Conservation (phyloP, 2,329 filamentous ascomycete species). For the Phoma sp. region DNA sequence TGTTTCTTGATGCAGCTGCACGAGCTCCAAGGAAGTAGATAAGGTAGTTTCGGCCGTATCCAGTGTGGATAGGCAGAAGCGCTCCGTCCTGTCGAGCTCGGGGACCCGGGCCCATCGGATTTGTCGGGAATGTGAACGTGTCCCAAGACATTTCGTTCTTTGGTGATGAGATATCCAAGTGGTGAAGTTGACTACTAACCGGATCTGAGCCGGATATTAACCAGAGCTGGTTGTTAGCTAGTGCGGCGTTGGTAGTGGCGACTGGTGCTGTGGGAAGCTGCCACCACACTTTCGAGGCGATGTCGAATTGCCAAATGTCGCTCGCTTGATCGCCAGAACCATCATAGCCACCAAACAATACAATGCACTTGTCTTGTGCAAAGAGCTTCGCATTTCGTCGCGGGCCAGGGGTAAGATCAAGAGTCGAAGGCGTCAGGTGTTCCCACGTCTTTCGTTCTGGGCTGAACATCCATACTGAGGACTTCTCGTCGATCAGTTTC, state of each 20-base stretch:
- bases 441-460: conserved; percentile 40
- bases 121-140: conserved; percentile 52
- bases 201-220: conserved; percentile 48
- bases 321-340: conserved; percentile 32
- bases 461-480: conserved; percentile 53
- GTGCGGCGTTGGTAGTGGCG: conserved; percentile 44
- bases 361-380: conserved; percentile 24
- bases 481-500: conserved; percentile 44
- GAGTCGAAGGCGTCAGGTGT: conserved; percentile 23
- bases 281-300: conserved; percentile 30
- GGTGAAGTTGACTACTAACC: conserved; percentile 39
- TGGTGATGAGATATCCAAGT: conserved; percentile 31
- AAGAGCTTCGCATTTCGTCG: conserved; percentile 32
- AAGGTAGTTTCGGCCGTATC: conserved; percentile 55
- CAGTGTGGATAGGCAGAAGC: conserved; percentile 52
- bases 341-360: conserved; percentile 40
- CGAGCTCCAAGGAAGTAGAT: conserved; percentile 52
- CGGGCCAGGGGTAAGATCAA: conserved; percentile 28
- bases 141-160: conserved; percentile 45
- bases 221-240: conserved; percentile 50
- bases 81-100: conserved; percentile 49
- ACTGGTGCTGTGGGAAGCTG: conserved; percentile 37
- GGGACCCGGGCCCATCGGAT: conserved; percentile 54
- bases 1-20: conserved; percentile 4
- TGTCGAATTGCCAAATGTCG: conserved; percentile 38